Evolutionary conservation across 208 protist genomes (phyloP), one percentile per base, ranked within the genome.

Genomic region (Trypanosoma brucei): DNA sequence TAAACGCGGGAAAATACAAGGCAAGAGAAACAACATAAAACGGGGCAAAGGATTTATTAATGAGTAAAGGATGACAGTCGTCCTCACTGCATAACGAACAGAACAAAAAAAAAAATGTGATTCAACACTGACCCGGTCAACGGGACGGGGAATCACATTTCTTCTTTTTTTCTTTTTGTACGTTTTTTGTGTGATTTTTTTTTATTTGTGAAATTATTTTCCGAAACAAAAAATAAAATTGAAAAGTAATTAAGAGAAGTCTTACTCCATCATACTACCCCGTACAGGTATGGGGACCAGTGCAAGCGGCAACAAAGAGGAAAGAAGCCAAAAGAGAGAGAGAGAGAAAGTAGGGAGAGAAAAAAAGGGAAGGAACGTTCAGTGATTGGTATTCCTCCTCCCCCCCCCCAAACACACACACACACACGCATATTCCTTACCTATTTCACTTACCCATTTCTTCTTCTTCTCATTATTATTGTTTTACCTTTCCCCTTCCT

Each of bases 61-160:
- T 59, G 38, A 59, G 7, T n/a, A 39, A 30, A 66, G 5, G 35
- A 56, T 4, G 33, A 44, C 22, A 53, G 33, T 49, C 39, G 13
- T 62, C 35, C 11, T 70, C 37, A 45, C 54, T 45, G 2, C 3
- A 1, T 14, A 35, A 48, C 2, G 30, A 59, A 42, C n/a, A 55
- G 62, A 56, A 55, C 52, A 63, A 65, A 66, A 68, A 57, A 64
- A 63, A 66, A 49, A 54, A 77, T 46, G 11, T 46, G 11, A 46
- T 14, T 46, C 42, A 46, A 22, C 22, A 22, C 22, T 22, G 22
- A 22, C 22, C 22, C 22, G 0, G 22, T 22, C 22, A 22, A 22
- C 22, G 22, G 22, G 22, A 22, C 22, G 22, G 22, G 22, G 22
- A 22, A 22, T 22, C 22, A 22, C 22, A 22, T 22, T 22, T 22